Evolutionary conservation across 2,329 filamentous ascomycete genomes (phyloP).

Genomic region (Monosporascus sp.): DNA sequence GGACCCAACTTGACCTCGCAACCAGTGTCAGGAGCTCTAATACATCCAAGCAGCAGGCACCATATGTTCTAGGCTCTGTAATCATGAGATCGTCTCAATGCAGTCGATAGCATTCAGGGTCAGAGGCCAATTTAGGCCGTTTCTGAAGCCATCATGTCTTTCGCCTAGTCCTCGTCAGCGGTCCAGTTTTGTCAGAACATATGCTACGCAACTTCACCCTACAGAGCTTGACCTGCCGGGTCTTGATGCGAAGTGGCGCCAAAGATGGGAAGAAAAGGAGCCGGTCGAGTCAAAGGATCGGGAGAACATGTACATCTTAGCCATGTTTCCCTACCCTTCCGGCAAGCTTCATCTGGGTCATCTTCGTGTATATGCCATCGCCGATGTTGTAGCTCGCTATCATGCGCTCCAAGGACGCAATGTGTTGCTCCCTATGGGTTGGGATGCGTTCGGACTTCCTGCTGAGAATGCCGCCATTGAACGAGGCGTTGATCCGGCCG

Average conservation of each 20-base stretch:
- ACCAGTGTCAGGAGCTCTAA: no score
- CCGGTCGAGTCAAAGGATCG: conserved; percentile 1
- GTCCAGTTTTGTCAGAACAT: conserved; percentile 10
- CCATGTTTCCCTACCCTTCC: conserved; percentile 93
- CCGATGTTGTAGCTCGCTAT: conserved; percentile 77
- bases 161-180: conserved; percentile 4
- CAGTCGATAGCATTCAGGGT: not conserved
- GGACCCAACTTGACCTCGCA: no score
- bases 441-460: conserved; percentile 88
- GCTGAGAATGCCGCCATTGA: conserved; percentile 90
- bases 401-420: conserved; percentile 67
- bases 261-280: conserved; percentile 33
- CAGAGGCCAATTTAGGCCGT: conserved; percentile 12
- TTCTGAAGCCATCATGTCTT: conserved; percentile 11
- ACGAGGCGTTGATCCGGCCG: conserved; percentile 67
- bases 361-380: conserved; percentile 83
- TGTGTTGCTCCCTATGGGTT: conserved; percentile 86
- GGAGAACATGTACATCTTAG: conserved; percentile 61
- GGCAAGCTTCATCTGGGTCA: conserved; percentile 83
- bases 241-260: conserved; percentile 49
- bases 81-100: not conserved
- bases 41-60: no score
- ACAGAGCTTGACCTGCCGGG: conserved; percentile 38
- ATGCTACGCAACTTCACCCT: conserved; percentile 6
- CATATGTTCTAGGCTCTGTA: not conserved